A percentile compares a stretch with the other conserved stretches of the same genome.
These are phyloP conservation scores for Cordyceps javanica DNA, from an alignment of 2,329 filamentous ascomycete species.

Conservation along the genomic window DNA sequence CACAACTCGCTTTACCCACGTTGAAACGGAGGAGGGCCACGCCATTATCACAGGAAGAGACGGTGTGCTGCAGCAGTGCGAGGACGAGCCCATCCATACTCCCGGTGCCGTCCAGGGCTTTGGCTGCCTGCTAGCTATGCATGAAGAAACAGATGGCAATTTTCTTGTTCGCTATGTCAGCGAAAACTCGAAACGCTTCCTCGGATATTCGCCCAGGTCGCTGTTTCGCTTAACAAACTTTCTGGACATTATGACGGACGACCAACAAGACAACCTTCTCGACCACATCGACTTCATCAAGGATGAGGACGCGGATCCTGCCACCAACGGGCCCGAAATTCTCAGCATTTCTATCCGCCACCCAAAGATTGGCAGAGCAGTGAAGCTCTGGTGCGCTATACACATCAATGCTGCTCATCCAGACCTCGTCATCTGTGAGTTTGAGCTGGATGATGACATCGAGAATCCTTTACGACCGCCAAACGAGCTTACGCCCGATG, in stretches of 20 bases:
- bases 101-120: slow-evolving; percentile 79
- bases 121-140: slow-evolving; percentile 67
- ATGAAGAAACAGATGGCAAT: slow-evolving; percentile 62
- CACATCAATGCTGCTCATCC: slow-evolving; percentile 65
- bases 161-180: slow-evolving; percentile 68
- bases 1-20: slow-evolving; percentile 72
- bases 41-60: slow-evolving; percentile 76
- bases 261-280: slow-evolving; percentile 75
- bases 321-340: slow-evolving; percentile 74
- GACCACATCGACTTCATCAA: slow-evolving; percentile 86
- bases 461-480: slow-evolving; percentile 60
- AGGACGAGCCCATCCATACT: slow-evolving; percentile 86
- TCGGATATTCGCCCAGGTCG: slow-evolving; percentile 71
- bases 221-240: slow-evolving; percentile 72
- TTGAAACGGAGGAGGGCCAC: slow-evolving; percentile 70
- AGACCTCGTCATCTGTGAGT: slow-evolving; percentile 76
- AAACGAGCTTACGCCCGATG: slow-evolving; percentile 53
- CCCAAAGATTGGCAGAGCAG: slow-evolving; percentile 43
- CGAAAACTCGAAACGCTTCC: slow-evolving; percentile 69
- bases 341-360: slow-evolving; percentile 70
- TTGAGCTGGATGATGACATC: slow-evolving; percentile 75
- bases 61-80: slow-evolving; percentile 69
- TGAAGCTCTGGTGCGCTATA: slow-evolving; percentile 82
- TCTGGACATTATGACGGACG: slow-evolving; percentile 75
- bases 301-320: slow-evolving; percentile 72